These are phyloP conservation scores for Macadamia integrifolia DNA, from an alignment of 164 flowering plant species.

Conservation along the genomic window DNA sequence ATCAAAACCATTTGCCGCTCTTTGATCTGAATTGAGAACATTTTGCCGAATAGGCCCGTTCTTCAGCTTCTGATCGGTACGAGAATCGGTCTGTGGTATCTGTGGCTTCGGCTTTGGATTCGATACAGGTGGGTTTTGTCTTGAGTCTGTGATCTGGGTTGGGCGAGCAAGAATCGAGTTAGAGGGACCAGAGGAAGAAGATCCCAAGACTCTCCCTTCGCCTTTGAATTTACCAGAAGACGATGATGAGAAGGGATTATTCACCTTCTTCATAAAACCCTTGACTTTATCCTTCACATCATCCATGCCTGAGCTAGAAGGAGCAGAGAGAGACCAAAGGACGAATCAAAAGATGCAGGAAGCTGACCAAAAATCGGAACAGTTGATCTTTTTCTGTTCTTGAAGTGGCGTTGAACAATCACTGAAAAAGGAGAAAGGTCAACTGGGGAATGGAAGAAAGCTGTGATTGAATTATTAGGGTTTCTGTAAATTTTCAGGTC, in stretches of 20 bases:
- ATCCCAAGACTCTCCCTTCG: constrained; percentile 80
- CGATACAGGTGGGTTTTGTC: constrained; percentile 8
- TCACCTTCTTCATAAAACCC: constrained; percentile 87
- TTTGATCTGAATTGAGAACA: constrained; percentile 7
- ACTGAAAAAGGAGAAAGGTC: too few species aligned
- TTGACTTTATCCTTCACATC: constrained; percentile 82
- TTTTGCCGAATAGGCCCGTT: neutral
- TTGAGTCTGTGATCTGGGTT: constrained; percentile 9
- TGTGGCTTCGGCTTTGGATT: neutral
- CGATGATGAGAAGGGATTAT: constrained; percentile 46
- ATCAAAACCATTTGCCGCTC: constrained; percentile 50
- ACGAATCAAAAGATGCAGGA: too few species aligned
- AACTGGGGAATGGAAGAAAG: too few species aligned
- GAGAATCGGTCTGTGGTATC: neutral
- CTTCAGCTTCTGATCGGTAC: neutral
- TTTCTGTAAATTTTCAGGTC: too few species aligned
- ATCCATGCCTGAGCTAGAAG: constrained; percentile 35
- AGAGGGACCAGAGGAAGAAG: constrained; percentile 41
- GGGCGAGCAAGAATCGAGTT: constrained; percentile 22
- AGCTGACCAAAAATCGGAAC: too few species aligned
- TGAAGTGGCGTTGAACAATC: too few species aligned
- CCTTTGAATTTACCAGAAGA: constrained; percentile 90
- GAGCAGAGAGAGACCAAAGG: neutral
- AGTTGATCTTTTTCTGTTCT: too few species aligned
- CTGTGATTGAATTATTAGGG: too few species aligned